phyloP scores from a whole-genome alignment of 176 grass and related monocot species.

The Zoysia japonica region DNA sequence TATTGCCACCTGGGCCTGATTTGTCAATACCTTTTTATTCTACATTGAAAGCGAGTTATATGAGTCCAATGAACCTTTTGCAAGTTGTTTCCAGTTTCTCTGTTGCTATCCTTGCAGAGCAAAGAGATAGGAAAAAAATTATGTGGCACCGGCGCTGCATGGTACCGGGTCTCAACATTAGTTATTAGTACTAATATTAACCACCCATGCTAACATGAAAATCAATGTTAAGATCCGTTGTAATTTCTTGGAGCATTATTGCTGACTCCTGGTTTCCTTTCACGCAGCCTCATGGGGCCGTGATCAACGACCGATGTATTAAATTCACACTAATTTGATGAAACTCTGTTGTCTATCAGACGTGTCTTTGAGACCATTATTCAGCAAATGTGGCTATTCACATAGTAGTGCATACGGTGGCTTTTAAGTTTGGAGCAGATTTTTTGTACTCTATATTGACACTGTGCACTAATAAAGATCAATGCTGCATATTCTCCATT shows the following conservation, averaged over 20 bases:
- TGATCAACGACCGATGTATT: background rate
- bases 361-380: background rate
- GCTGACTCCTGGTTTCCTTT: background rate
- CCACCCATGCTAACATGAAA: no score
- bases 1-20: background rate
- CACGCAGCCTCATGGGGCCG: background rate
- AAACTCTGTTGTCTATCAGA: background rate
- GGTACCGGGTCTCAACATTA: background rate
- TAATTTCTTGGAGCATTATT: background rate
- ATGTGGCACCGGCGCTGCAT: no score
- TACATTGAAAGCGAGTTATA: background rate
- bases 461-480: no score
- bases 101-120: background rate
- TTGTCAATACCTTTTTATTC: conserved; percentile 30
- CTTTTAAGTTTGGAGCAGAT: background rate
- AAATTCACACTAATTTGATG: background rate
- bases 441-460: background rate
- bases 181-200: background rate
- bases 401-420: background rate
- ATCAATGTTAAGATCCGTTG: no score
- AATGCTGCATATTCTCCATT: no score
- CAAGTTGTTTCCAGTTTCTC: background rate
- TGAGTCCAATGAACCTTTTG: background rate
- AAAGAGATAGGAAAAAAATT: background rate
- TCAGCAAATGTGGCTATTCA: background rate